A percentile compares a stretch with the other conserved stretches of the same genome.
These are phyloP conservation scores for Parsonsia alboflavescens DNA, from an alignment of 257 asterid species.

Conservation along the genomic window DNA sequence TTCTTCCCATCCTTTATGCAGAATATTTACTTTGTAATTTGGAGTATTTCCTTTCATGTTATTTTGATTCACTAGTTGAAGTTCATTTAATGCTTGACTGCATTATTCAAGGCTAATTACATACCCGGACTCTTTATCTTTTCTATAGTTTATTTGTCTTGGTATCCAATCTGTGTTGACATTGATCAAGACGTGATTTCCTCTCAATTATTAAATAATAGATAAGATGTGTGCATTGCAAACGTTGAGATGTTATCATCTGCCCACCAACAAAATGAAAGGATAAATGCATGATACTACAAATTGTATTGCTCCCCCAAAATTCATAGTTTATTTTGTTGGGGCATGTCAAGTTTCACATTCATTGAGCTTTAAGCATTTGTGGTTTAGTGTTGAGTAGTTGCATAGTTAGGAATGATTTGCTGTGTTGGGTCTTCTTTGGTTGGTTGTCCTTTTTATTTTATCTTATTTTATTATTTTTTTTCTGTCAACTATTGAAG, in stretches of 20 bases:
- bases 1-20: neutral
- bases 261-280: neutral
- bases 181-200: neutral
- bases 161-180: conserved; percentile 2
- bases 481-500: neutral
- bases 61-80: neutral
- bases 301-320: neutral
- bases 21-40: neutral
- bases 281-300: neutral
- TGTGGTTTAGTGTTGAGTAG: neutral
- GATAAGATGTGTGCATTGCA: neutral
- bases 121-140: neutral
- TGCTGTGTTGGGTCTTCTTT: neutral
- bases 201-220: neutral
- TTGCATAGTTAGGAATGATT: neutral
- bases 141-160: neutral
- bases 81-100: neutral
- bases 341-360: neutral
- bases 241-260: neutral
- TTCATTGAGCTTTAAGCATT: conserved; percentile 2
- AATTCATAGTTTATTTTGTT: neutral
- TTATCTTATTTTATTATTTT: too few relatives aligned
- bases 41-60: neutral
- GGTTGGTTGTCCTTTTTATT: neutral
- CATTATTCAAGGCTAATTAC: neutral